These are phyloP conservation scores for Collybia sp. DNA, from an alignment of 768 basidiomycete genomes.

Conservation along the genomic window DNA sequence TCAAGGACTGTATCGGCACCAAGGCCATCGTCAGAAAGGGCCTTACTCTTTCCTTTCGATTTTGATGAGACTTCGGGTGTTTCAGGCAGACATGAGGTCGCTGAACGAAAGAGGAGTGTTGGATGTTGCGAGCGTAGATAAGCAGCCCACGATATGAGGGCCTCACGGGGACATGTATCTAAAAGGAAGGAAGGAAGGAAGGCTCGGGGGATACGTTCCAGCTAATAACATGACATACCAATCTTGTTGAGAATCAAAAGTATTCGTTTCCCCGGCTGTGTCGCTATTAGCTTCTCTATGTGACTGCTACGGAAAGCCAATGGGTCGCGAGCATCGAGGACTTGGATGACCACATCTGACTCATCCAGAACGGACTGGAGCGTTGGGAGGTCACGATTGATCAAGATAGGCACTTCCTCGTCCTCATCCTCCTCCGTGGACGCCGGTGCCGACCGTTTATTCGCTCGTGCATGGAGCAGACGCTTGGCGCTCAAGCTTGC, in stretches of 20 bases:
- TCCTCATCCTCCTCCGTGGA: constrained; percentile 35
- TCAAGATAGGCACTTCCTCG: constrained; percentile 54
- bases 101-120: constrained; percentile 69
- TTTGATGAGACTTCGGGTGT: constrained; percentile 15
- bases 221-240: constrained; percentile 45
- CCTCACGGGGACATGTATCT: constrained; percentile 82
- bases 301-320: constrained; percentile 59
- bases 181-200: constrained; percentile 1
- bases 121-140: constrained; percentile 56
- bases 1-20: constrained; percentile 51
- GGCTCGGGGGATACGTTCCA: neutral
- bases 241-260: constrained; percentile 83
- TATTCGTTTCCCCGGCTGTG: constrained; percentile 39
- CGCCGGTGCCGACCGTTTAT: constrained; percentile 21
- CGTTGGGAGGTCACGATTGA: constrained; percentile 60
- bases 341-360: constrained; percentile 75
- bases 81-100: constrained; percentile 59
- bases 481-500: constrained; percentile 40
- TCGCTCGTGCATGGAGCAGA: constrained; percentile 28
- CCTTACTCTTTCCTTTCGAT: constrained; percentile 40
- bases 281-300: constrained; percentile 50
- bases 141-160: constrained; percentile 63
- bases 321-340: constrained; percentile 86
- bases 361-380: constrained; percentile 65
- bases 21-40: constrained; percentile 48